These are phyloP conservation scores for Pisolithus albus DNA, from an alignment of 768 basidiomycete species.

Conservation along the genomic window DNA sequence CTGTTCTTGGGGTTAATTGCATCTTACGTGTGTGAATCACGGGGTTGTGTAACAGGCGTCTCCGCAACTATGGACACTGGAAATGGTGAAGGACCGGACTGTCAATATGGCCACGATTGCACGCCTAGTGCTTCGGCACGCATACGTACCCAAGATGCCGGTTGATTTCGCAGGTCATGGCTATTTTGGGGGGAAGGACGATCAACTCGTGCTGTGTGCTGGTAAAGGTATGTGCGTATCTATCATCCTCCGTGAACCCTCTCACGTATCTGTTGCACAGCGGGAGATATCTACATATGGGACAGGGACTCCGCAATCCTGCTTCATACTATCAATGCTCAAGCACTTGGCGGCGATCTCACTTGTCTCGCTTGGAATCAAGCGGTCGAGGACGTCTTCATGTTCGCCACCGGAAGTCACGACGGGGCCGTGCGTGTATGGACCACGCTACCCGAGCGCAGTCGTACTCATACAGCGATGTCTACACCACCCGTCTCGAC, in stretches of 20 bases:
- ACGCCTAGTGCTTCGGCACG: conserved; percentile 44
- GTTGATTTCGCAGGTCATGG: conserved; percentile 71
- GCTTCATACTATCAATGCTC: conserved; percentile 56
- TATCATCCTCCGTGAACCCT: background rate
- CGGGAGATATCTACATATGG: conserved; percentile 75
- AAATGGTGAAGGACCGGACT: conserved; percentile 44
- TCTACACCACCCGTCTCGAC: background rate
- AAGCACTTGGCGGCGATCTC: conserved; percentile 49
- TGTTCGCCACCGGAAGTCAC: conserved; percentile 66
- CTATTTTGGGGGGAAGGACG: conserved; percentile 68
- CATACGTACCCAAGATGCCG: conserved; percentile 59
- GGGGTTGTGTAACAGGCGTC: conserved; percentile 37
- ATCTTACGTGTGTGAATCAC: background rate
- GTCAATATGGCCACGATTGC: conserved; percentile 23
- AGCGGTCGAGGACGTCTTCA: conserved; percentile 51
- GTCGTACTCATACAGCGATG: background rate
- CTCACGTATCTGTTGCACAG: conserved; percentile 26
- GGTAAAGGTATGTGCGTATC: conserved; percentile 46
- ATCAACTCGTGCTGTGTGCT: conserved; percentile 68
- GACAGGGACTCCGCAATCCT: conserved; percentile 66
- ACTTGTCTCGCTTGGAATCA: conserved; percentile 74
- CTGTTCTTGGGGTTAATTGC: background rate
- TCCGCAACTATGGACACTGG: conserved; percentile 64
- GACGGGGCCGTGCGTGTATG: conserved; percentile 66
- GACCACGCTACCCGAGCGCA: conserved; percentile 31